Base-by-base conservation (phyloP, 2,329 filamentous ascomycete genomes). In the Tolypocladium inflatum region DNA sequence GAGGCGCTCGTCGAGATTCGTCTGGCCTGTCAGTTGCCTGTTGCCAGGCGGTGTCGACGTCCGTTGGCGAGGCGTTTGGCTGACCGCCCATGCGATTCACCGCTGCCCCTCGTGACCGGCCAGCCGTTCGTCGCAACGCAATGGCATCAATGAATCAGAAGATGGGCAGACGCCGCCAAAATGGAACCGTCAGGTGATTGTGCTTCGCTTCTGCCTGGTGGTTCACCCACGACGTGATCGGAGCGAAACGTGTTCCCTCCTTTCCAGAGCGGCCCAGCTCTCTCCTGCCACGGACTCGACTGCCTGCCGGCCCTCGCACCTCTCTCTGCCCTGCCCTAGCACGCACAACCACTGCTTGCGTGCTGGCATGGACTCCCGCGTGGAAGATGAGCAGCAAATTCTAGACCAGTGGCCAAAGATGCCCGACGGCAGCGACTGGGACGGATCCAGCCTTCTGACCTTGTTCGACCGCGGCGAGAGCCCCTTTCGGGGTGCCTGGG, bases 401-500 rank as follows among this genome's bases (percentile, higher is more conserved):
- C 39, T 54, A 2, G 51, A 54, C 21, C 6, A 54, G 30, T 64
- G 62, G 62, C 62, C 61, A 5, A 55, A 13, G 23, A 52, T 54
- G 19, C 48, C 51, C 11, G 55, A 60, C 21, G 62, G 61, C 55
- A 51, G 4, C 2, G 51, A 58, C 13, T 64, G 55, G 55, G 60
- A 63, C 42, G 61, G 62, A 10, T 57, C 45, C 10, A 26, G 41
- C 10, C 60, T 64, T 3, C 33, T 59, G 10, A 19, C 15, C 30
- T 54, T 59, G 5, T 21, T 61, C 15, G 33, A 17, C 7, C 17
- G 13, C n/a, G 56, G 54, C 45, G 62, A 68, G 30, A 68, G 63
- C 61, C 67, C 66, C 7, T 69, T 70, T 57, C 30, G 55, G 0
- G 43, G 30, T 19, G 55, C 33, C 33, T 66, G 62, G 61, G 64